These are phyloP conservation scores for Cichorium intybus DNA, from an alignment of 140 eudicot species.

Conservation along the genomic window DNA sequence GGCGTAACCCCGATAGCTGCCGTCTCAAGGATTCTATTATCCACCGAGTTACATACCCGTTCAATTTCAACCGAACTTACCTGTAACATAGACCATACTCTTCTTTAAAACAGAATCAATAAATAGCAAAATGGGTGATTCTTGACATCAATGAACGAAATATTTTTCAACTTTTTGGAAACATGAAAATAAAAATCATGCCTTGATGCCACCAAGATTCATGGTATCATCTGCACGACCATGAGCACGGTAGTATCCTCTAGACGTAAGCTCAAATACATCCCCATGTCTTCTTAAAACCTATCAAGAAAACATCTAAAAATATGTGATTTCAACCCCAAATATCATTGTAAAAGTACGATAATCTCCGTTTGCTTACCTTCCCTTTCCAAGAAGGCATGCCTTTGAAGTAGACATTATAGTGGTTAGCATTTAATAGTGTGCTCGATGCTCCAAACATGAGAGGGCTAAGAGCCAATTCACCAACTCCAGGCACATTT, in stretches of 20 bases:
- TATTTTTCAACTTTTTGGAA: neutral
- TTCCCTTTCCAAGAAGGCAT: conserved; percentile 91
- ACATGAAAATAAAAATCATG: conserved; percentile 8
- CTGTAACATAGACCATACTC: conserved; percentile 34
- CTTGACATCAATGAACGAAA: neutral
- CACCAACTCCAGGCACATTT: conserved; percentile 69
- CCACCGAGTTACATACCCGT: conserved; percentile 62
- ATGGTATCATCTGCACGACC: conserved; percentile 99
- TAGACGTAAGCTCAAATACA: conserved; percentile 71
- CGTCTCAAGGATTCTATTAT: conserved; percentile 66
- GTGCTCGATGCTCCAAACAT: conserved; percentile 92
- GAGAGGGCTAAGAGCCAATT: conserved; percentile 81
- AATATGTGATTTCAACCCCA: neutral
- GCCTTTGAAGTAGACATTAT: conserved; percentile 74
- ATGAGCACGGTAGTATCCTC: conserved; percentile 86
- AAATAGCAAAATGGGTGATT: neutral
- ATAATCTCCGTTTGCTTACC: conserved; percentile 37
- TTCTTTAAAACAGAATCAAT: neutral
- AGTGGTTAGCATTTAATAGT: conserved; percentile 80
- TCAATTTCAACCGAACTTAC: conserved; percentile 96
- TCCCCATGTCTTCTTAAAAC: conserved; percentile 92
- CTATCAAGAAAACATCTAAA: conserved; percentile 26
- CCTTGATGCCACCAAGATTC: conserved; percentile 99
- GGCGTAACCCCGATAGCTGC: conserved; percentile 94
- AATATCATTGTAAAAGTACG: neutral